phyloP scores from a whole-genome alignment of 352 stramenopile species.

The Globisporangium nodosum region DNA sequence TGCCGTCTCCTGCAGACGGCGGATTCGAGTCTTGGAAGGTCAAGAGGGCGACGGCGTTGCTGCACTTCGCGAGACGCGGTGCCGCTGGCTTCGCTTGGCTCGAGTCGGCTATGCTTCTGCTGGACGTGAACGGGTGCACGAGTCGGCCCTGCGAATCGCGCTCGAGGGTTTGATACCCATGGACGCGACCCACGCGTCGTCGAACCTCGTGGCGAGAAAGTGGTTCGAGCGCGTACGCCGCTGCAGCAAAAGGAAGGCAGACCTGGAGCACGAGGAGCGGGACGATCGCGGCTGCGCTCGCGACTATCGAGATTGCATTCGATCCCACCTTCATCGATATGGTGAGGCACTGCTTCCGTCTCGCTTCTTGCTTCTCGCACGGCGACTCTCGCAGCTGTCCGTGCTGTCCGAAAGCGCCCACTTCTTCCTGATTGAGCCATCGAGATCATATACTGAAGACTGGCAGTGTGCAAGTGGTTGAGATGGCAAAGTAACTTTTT shows the following conservation, averaged over 20 bases:
- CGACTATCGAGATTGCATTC: neutral
- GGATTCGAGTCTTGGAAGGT: too few species aligned
- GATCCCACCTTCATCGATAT: slow-evolving; percentile 2
- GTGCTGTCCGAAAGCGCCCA: too few species aligned
- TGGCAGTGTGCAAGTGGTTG: too few species aligned
- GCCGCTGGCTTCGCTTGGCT: neutral
- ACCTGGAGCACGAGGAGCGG: too few species aligned
- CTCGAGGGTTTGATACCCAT: slow-evolving; percentile 18
- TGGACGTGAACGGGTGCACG: slow-evolving; percentile 8
- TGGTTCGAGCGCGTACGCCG: slow-evolving; percentile 21
- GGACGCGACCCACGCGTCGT: slow-evolving; percentile 22
- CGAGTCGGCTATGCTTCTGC: neutral
- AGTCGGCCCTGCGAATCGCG: slow-evolving; percentile 25
- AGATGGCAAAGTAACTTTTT: too few species aligned
- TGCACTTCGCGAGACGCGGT: neutral
- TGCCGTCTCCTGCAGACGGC: neutral
- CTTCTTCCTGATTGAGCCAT: too few species aligned
- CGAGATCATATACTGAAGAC: too few species aligned
- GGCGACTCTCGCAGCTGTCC: too few species aligned
- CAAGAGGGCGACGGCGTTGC: neutral
- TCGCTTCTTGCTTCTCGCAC: too few species aligned
- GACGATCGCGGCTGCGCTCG: too few species aligned
- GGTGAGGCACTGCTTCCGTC: neutral
- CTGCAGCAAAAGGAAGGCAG: too few species aligned
- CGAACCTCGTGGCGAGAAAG: slow-evolving; percentile 43